phyloP scores from a whole-genome alignment of 805 yeast species.

The Ogataea ganodermae region DNA sequence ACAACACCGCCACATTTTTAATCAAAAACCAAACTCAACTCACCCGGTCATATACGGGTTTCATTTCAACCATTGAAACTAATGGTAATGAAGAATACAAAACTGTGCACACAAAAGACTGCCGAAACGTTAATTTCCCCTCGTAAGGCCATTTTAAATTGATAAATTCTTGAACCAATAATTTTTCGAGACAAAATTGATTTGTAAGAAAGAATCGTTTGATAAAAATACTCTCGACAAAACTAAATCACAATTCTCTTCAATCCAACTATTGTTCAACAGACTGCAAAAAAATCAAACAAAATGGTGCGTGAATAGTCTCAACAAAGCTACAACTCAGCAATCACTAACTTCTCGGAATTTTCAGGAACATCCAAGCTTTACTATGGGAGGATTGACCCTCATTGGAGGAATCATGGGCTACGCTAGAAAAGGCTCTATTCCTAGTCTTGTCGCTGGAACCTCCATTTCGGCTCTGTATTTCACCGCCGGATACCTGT shows the following conservation, averaged over 20 bases:
- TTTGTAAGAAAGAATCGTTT: background rate
- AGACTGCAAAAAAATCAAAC: background rate
- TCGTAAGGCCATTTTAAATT: too few species aligned
- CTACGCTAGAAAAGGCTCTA: slow-evolving; percentile 58
- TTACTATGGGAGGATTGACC: slow-evolving; percentile 31
- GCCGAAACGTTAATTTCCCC: too few species aligned
- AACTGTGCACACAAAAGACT: too few species aligned
- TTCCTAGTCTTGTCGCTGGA: slow-evolving; percentile 84
- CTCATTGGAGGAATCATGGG: slow-evolving; percentile 37
- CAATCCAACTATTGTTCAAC: background rate
- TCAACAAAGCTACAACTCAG: background rate
- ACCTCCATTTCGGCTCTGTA: slow-evolving; percentile 56
- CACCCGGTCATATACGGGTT: background rate
- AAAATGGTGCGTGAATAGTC: slow-evolving; percentile 22
- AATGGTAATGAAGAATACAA: too few species aligned
- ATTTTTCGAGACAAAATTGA: too few species aligned
- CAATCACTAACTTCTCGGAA: background rate
- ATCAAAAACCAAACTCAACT: background rate
- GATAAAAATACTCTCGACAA: background rate
- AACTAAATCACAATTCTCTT: background rate
- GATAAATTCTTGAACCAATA: too few species aligned
- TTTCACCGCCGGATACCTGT: slow-evolving; percentile 74
- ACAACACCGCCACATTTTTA: background rate
- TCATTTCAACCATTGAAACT: too few species aligned
- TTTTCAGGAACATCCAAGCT: slow-evolving; percentile 33